phyloP scores from a whole-genome alignment of 257 asterid genomes.

The Coffea canephora region DNA sequence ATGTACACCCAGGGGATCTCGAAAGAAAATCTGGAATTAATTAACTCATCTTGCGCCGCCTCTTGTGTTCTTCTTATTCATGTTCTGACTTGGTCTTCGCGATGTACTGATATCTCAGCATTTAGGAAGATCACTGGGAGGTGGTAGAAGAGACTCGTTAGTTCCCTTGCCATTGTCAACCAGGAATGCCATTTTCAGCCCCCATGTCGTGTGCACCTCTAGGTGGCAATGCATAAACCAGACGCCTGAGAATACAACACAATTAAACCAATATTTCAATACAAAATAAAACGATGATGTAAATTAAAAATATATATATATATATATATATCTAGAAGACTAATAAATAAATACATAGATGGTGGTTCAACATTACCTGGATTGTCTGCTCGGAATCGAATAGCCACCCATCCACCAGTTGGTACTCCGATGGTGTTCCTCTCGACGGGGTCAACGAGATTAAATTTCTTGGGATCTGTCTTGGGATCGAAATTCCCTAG shows the following conservation, averaged over 20 bases:
- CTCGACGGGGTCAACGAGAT: constrained; percentile 87
- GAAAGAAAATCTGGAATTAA: neutral
- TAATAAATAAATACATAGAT: neutral
- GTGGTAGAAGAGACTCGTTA: constrained; percentile 70
- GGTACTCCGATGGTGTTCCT: constrained; percentile 94
- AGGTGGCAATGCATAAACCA: constrained; percentile 98
- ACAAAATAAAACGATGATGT: too few species aligned
- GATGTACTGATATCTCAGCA: constrained; percentile 30
- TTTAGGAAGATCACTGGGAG: constrained; percentile 79
- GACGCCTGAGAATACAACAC: constrained; percentile 48
- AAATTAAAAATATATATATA: too few species aligned
- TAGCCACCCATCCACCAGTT: constrained; percentile 93
- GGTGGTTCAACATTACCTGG: constrained; percentile 51
- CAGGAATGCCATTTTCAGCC: constrained; percentile 87
- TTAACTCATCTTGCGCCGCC: neutral
- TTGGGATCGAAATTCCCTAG: constrained; percentile 66
- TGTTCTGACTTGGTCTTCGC: neutral
- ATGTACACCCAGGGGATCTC: neutral
- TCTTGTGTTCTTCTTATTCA: neutral
- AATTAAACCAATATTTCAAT: neutral
- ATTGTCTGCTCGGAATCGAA: constrained; percentile 82
- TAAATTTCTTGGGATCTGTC: constrained; percentile 55
- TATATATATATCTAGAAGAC: too few species aligned
- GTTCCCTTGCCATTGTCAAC: constrained; percentile 87
- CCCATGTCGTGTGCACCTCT: constrained; percentile 94